A percentile compares a stretch with the other conserved stretches of the same genome.
Evolutionary conservation across 768 basidiomycete genomes (phyloP).

Genomic region (Lactarius psammicola): DNA sequence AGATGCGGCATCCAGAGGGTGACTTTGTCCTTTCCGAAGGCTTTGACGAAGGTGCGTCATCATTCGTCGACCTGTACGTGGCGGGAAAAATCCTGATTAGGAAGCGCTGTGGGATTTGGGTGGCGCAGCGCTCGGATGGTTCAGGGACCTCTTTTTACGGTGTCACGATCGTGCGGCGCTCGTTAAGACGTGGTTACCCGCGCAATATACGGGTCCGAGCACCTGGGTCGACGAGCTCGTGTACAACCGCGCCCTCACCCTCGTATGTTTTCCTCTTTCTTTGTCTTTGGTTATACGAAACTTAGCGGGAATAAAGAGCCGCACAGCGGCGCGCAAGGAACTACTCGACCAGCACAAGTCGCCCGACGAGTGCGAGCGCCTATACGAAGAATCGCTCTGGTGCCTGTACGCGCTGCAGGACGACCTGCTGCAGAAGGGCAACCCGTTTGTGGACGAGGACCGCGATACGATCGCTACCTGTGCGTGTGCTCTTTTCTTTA

Average conservation of each 20-base stretch:
- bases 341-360: conserved; percentile 73
- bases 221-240: conserved; percentile 88
- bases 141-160: conserved; percentile 90
- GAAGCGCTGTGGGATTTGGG: not conserved
- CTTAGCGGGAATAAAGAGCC: conserved; percentile 58
- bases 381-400: conserved; percentile 95
- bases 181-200: conserved; percentile 85
- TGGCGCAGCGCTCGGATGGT: conserved; percentile 76
- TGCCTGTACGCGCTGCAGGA: conserved; percentile 91
- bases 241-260: conserved; percentile 84
- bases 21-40: conserved; percentile 75
- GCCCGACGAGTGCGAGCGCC: conserved; percentile 83
- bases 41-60: conserved; percentile 68
- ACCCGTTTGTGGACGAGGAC: conserved; percentile 84
- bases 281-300: not conserved
- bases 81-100: conserved; percentile 25
- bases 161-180: conserved; percentile 89
- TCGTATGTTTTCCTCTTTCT: conserved; percentile 51
- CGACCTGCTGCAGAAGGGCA: conserved; percentile 75
- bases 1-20: conserved; percentile 74
- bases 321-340: conserved; percentile 89
- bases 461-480: conserved; percentile 74
- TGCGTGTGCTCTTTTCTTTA: conserved; percentile 40
- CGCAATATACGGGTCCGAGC: conserved; percentile 77
- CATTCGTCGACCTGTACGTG: conserved; percentile 11